Conservation (phyloP, 257 asterid genomes). For the Solanum pennellii region DNA sequence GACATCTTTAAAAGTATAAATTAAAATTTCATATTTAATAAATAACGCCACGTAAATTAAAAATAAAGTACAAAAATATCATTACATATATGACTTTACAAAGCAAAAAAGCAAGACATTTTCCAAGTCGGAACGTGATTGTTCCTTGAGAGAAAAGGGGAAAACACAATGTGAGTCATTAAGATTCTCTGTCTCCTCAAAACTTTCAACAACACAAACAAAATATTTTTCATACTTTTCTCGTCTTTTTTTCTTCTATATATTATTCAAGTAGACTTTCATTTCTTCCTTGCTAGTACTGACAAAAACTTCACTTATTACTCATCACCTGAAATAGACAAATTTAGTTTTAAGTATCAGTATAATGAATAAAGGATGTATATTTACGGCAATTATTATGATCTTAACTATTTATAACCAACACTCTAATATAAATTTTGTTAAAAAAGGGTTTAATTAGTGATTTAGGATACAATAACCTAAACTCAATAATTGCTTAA, state of each 20-base stretch:
- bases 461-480: not conserved
- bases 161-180: not conserved
- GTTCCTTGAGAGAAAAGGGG: not conserved
- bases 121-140: not conserved
- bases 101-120: not conserved
- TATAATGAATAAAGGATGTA: not conserved
- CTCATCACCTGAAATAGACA: conserved; percentile 9
- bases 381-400: not conserved
- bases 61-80: not conserved
- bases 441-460: not conserved
- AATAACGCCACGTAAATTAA: not conserved
- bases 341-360: not conserved
- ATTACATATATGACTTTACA: not conserved
- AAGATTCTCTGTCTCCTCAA: not conserved
- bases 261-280: not conserved
- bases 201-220: not conserved
- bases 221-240: not conserved
- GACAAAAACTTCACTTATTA: not conserved
- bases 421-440: not conserved
- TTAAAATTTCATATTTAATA: not conserved
- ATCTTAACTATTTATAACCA: not conserved
- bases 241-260: not conserved
- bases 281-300: not conserved
- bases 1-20: not conserved
- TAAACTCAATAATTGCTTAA: not conserved